Percentiles rank a stretch among this genome's conserved stretches.
Conservation (phyloP, 306 rosid genomes). For the Quercus robur region DNA sequence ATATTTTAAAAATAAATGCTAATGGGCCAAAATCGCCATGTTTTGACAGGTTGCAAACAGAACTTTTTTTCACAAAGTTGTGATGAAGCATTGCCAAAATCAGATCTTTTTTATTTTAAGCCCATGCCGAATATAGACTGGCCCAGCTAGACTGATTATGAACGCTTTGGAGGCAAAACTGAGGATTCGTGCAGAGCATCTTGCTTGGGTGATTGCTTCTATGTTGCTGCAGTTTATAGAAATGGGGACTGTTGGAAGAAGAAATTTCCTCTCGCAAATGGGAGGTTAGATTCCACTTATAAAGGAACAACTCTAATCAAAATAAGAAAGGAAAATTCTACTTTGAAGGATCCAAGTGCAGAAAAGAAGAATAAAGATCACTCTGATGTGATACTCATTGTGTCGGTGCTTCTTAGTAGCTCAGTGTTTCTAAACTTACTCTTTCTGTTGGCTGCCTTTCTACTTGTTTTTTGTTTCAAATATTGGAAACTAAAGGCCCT, state of each 20-base stretch:
- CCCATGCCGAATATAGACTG: constrained; percentile 1
- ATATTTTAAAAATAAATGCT: no score
- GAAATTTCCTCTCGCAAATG: constrained; percentile 20
- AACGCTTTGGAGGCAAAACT: not conserved
- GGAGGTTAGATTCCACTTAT: not conserved
- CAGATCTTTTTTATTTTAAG: not conserved
- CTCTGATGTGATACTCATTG: constrained; percentile 3
- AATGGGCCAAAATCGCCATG: no score
- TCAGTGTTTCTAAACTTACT: constrained; percentile 13
- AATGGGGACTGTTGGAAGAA: constrained; percentile 22
- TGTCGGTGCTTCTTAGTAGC: constrained; percentile 13
- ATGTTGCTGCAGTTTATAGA: constrained; percentile 12
- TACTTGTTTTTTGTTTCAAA: not conserved
- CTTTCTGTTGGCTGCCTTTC: not conserved
- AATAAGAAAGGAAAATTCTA: constrained; percentile 12
- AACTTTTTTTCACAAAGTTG: constrained; percentile 30
- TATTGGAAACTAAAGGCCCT: not conserved
- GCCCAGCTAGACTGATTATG: not conserved
- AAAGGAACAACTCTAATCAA: constrained; percentile 25
- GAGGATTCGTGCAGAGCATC: constrained; percentile 30
- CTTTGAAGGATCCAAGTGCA: not conserved
- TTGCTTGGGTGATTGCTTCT: constrained; percentile 34
- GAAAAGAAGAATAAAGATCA: not conserved
- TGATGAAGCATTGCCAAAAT: constrained; percentile 12
- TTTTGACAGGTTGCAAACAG: constrained; percentile 20